phyloP scores from a whole-genome alignment of 225 moss, liverwort and hornwort genomes.

The Rhytidiadelphus loreus region DNA sequence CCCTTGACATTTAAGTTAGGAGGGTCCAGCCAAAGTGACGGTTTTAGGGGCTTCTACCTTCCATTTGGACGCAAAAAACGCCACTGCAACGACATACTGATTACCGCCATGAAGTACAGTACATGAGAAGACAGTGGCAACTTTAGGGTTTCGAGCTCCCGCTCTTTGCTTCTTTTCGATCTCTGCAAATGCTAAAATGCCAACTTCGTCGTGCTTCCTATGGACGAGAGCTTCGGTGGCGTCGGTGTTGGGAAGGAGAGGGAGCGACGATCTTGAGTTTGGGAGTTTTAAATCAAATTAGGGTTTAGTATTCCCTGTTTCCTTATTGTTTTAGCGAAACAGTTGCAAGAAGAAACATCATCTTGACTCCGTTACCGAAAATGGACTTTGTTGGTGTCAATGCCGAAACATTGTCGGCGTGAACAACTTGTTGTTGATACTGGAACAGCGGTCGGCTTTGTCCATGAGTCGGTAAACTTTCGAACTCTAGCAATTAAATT shows the following conservation, averaged over 20 bases:
- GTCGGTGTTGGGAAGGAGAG: background rate
- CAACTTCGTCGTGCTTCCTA: background rate
- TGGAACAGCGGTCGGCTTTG: background rate
- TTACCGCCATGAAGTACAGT: background rate
- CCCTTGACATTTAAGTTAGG: too few relatives aligned
- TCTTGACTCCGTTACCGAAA: background rate
- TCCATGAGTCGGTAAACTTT: background rate
- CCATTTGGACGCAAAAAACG: background rate
- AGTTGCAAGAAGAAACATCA: background rate
- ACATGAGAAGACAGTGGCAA: background rate
- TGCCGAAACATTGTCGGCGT: background rate
- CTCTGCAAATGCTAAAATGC: background rate
- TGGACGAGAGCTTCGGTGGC: background rate
- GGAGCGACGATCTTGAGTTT: background rate
- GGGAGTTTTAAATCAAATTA: background rate
- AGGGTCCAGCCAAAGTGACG: background rate
- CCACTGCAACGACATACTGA: background rate
- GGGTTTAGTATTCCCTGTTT: background rate
- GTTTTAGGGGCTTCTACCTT: background rate
- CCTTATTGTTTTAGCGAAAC: too few relatives aligned
- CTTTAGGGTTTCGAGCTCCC: background rate
- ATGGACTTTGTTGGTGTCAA: background rate
- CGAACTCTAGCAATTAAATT: background rate
- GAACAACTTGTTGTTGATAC: background rate
- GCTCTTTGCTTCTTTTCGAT: background rate